Evolutionary conservation across 1,139 yeast species (phyloP).

Genomic region (Keqinozyma sinolaborantium): DNA sequence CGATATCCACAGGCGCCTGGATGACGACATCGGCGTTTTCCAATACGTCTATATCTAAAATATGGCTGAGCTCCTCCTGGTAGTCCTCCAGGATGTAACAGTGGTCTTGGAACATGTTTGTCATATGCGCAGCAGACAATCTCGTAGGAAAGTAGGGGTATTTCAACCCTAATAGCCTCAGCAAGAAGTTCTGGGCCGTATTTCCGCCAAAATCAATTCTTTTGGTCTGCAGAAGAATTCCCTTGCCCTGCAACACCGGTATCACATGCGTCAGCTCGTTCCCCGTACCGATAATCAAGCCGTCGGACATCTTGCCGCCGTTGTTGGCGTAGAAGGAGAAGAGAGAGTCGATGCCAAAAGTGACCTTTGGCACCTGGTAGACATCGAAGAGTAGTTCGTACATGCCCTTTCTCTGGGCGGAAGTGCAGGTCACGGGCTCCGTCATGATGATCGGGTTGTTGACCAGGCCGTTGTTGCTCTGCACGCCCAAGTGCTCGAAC

Average conservation of each 20-base stretch:
- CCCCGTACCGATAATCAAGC: conserved; percentile 79
- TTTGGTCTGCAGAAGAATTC: conserved; percentile 65
- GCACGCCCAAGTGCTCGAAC: conserved; percentile 73
- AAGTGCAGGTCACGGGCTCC: conserved; percentile 71
- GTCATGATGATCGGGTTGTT: conserved; percentile 82
- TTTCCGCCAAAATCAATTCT: conserved; percentile 93
- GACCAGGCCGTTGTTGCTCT: conserved; percentile 47
- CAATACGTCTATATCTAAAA: conserved; percentile 59
- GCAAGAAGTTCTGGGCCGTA: conserved; percentile 63
- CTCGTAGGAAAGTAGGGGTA: conserved; percentile 90
- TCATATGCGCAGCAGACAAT: conserved; percentile 60
- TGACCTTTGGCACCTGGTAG: conserved; percentile 67
- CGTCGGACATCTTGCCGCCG: conserved; percentile 32
- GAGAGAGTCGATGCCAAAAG: conserved; percentile 79
- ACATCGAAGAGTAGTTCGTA: conserved; percentile 83
- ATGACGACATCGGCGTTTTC: conserved; percentile 68
- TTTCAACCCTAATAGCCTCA: conserved; percentile 65
- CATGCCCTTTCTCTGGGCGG: conserved; percentile 67
- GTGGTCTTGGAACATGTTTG: conserved; percentile 65
- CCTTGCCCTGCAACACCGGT: conserved; percentile 71
- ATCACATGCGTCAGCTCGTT: conserved; percentile 79
- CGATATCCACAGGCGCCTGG: conserved; percentile 72
- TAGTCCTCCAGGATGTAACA: conserved; percentile 77
- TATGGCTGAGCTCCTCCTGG: conserved; percentile 54
- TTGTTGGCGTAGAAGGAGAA: conserved; percentile 64